Conservation (phyloP, 1,139 yeast genomes). For the Suhomyces wounanorum region DNA sequence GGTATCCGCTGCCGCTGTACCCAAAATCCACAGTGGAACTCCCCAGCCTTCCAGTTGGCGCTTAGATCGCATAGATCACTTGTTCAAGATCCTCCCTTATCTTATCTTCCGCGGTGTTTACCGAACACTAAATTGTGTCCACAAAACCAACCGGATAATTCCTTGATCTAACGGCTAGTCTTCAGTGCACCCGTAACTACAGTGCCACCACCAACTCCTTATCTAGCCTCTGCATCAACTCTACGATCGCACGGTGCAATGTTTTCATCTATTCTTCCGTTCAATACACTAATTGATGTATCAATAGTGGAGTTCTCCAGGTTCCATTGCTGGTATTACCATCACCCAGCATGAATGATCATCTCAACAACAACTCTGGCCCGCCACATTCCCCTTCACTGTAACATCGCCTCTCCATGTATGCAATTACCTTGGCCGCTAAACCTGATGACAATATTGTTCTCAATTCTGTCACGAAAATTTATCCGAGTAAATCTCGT, state of each 20-base stretch:
- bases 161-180: not conserved
- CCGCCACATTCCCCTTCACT: too few relatives aligned
- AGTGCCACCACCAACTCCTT: too few relatives aligned
- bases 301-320: too few relatives aligned
- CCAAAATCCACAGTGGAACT: too few relatives aligned
- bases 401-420: not conserved
- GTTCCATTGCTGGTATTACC: too few relatives aligned
- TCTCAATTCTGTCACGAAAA: not conserved
- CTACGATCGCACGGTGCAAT: too few relatives aligned
- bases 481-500: not conserved
- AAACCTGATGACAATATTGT: not conserved
- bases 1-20: not conserved
- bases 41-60: not conserved
- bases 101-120: not conserved
- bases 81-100: not conserved
- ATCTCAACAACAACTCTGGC: too few relatives aligned
- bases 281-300: too few relatives aligned
- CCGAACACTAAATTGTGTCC: not conserved
- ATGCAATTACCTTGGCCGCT: not conserved
- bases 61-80: not conserved
- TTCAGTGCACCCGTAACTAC: too few relatives aligned
- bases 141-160: not conserved
- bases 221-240: too few relatives aligned
- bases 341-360: too few relatives aligned
- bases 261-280: too few relatives aligned